Percentiles rank a stretch among this genome's conserved stretches.
These are phyloP conservation scores for Lipomyces spencermartinsiae DNA, from an alignment of 805 yeast species.

Conservation along the genomic window DNA sequence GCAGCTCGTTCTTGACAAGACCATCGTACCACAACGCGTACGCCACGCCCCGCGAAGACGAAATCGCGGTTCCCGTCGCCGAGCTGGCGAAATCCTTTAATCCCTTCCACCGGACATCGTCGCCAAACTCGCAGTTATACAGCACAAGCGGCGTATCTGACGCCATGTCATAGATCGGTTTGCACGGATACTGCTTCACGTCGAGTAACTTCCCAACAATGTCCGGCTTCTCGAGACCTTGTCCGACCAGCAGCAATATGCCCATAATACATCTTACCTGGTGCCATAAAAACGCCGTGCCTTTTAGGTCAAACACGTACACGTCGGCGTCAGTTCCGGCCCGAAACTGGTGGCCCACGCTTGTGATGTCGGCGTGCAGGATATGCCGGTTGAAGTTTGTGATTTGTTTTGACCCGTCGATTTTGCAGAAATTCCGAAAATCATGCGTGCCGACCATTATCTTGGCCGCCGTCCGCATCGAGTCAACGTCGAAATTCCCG, in stretches of 20 bases:
- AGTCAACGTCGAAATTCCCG: conserved; percentile 58
- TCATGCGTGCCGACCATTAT: conserved; percentile 78
- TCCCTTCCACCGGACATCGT: conserved; percentile 47
- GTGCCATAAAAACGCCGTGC: conserved; percentile 95
- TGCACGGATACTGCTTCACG: conserved; percentile 59
- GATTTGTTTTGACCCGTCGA: conserved; percentile 94
- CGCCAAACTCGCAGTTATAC: conserved; percentile 79
- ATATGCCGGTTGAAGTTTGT: conserved; percentile 75
- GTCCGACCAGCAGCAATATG: conserved; percentile 78
- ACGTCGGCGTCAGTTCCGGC: conserved; percentile 48
- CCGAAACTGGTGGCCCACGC: conserved; percentile 36
- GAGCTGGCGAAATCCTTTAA: conserved; percentile 57
- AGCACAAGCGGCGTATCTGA: conserved; percentile 85
- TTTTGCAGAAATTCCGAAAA: conserved; percentile 91
- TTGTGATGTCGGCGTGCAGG: conserved; percentile 56
- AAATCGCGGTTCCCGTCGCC: conserved; percentile 22
- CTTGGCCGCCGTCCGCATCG: conserved; percentile 72
- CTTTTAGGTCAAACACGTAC: conserved; percentile 76
- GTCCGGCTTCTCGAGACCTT: conserved; percentile 66
- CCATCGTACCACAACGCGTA: conserved; percentile 61
- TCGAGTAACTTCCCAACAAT: conserved; percentile 67
- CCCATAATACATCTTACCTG: conserved; percentile 98
- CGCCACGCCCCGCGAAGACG: conserved; percentile 36
- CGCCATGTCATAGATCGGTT: conserved; percentile 88
- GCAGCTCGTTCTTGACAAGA: conserved; percentile 61